Base-by-base conservation (phyloP, 345 rosid genomes). In the Aethionema arabicum region DNA sequence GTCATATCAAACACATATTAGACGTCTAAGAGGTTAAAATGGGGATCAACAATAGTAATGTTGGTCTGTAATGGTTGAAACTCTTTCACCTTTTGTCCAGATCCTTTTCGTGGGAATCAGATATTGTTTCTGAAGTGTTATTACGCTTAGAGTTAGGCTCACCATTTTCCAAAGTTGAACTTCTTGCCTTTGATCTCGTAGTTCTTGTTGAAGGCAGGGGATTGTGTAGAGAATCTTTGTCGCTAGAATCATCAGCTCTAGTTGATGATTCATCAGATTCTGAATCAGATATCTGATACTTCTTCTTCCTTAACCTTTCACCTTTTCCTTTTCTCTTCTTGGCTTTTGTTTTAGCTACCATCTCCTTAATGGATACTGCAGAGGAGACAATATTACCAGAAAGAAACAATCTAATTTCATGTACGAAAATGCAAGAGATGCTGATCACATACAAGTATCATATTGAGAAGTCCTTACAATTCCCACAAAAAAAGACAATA, bases 301-400 rank as follows among this genome's bases (percentile, higher is more conserved):
- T 83, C 72, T 66, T 83, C 72, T 75, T 90, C 71, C 61, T 75
- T 21, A 76, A 81, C 51, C 83, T 71, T 58, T 75, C 67, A 14
- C 27, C 59, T 38, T 52, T 77, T 32, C 49, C 59, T 56, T 67
- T 79, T 14, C 5, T 59, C 29, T 66, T 47, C 66, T 68, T 68
- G 27, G 55, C 33, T 61, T 61, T 76, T 37, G 7, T 61, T 32
- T 59, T 67, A 30, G 59, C 46, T 10, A 42, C 54, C 51, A 13
- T 49, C 52, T 75, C 79, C 54, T 75, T 79, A 12, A 37, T 37
- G 53, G 69, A 58, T 67, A 65, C 50, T 76, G 69, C 3, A 47
- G 50, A 32, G 14, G 56, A 49, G 11, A 48, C 13, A 10, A 50
- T 32, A 41, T 4, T 30, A 41, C 30, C 11, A 30, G 30, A 65